phyloP scores from a whole-genome alignment of 306 rosid species.

The Spatholobus suberectus region DNA sequence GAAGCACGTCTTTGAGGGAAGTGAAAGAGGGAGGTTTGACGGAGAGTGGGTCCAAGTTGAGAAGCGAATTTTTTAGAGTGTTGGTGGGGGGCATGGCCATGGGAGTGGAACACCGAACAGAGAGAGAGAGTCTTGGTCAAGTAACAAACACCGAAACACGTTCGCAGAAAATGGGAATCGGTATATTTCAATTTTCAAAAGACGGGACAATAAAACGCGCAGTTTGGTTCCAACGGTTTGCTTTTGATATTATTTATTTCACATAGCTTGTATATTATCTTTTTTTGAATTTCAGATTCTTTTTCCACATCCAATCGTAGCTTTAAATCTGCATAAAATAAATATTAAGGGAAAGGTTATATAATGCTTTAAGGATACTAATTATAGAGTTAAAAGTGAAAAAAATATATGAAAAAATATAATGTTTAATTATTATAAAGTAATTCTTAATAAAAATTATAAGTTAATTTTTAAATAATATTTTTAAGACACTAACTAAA shows the following conservation, averaged over 20 bases:
- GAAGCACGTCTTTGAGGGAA: constrained; percentile 70
- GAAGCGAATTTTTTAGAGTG: background rate
- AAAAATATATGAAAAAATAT: too few relatives aligned
- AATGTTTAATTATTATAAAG: too few relatives aligned
- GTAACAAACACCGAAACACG: background rate
- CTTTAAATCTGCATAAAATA: background rate
- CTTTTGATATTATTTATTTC: background rate
- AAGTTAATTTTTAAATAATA: too few relatives aligned
- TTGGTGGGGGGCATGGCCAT: constrained; percentile 31
- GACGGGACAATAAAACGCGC: background rate
- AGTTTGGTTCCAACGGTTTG: background rate
- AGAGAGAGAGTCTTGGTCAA: background rate
- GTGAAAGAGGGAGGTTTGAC: constrained; percentile 56
- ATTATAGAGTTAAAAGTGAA: too few relatives aligned
- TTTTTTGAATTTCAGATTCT: background rate
- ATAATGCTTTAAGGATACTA: too few relatives aligned
- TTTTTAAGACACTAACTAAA: too few relatives aligned
- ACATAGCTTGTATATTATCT: background rate
- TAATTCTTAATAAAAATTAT: too few relatives aligned
- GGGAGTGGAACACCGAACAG: background rate
- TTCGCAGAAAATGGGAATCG: background rate
- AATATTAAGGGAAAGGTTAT: too few relatives aligned
- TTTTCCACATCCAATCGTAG: background rate
- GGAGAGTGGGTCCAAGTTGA: constrained; percentile 36
- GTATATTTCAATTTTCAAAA: background rate